A percentile compares a stretch with the other conserved stretches of the same genome.
These are phyloP conservation scores for Lepidium aucheri DNA, from an alignment of 345 rosid species.

Conservation along the genomic window DNA sequence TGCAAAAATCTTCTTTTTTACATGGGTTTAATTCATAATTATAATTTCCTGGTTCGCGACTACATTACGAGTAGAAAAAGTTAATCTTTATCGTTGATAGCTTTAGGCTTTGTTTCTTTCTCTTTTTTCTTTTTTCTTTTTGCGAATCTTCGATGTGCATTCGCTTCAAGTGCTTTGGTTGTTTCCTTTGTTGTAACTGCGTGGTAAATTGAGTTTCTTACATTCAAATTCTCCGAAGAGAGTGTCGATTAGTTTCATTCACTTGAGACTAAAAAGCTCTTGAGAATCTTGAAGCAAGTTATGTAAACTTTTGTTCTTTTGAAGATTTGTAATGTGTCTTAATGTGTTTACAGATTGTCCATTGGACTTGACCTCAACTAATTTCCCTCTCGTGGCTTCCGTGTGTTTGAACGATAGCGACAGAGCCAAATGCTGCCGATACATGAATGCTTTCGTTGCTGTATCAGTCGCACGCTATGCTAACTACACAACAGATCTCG, in stretches of 20 bases:
- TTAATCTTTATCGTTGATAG: not conserved
- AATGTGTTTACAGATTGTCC: slow-evolving; percentile 65
- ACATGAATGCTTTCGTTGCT: slow-evolving; percentile 80
- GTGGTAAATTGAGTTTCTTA: not conserved
- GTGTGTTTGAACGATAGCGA: slow-evolving; percentile 50
- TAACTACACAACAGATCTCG: slow-evolving; percentile 59
- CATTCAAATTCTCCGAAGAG: not conserved
- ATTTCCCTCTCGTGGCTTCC: slow-evolving; percentile 72
- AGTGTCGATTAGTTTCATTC: not conserved
- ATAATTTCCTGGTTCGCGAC: not conserved
- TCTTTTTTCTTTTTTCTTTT: too few relatives aligned
- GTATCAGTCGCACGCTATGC: slow-evolving; percentile 69
- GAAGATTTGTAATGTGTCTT: not conserved
- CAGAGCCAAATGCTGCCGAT: slow-evolving; percentile 87
- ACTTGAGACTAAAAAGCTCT: not conserved
- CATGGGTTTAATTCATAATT: not conserved
- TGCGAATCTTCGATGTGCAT: not conserved
- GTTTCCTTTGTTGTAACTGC: not conserved
- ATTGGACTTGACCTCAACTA: slow-evolving; percentile 61
- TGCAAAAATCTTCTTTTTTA: not conserved
- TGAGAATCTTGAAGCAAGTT: not conserved
- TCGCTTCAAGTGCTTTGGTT: not conserved
- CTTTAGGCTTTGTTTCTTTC: too few relatives aligned
- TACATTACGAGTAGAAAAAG: not conserved
- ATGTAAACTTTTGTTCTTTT: not conserved